Base-by-base conservation (phyloP, 345 rosid species). In the Arabidopsis suecica region DNA sequence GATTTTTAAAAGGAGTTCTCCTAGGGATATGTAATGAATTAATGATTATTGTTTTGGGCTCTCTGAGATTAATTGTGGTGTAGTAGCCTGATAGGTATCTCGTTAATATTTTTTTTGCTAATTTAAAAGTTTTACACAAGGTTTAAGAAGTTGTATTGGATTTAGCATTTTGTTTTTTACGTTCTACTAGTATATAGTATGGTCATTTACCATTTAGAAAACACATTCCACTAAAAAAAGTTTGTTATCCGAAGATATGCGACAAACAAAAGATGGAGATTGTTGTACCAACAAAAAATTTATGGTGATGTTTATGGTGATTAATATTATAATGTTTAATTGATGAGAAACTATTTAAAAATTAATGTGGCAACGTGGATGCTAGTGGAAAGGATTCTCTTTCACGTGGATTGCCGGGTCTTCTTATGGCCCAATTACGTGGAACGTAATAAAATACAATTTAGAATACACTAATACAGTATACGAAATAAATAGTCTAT, bases 341-440 rank as follows among this genome's bases (percentile, higher is more conserved):
- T 42, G 13, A 13, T 34, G 54, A 20, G 32, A 47, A 38, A 71
- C n/a, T 7, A 40, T 57, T 37, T 9, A 71, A 38, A 49, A 33
- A 9, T 57, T 54, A 48, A 57, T 48, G 53, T 44, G 57, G 9
- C 59, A 78, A 65, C 73, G 73, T 78, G 77, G 77, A 51, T 72
- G 78, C 61, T 62, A 77, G 66, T 62, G 71, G 72, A 63, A 79
- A 56, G 44, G 76, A 77, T 65, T 64, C 61, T 59, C 34, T 34
- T 66, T 66, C 78, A 77, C 84, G 73, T 81, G 86, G 78, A 45
- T 42, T 66, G 75, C 54, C 70, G 65, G 70, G 65, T 73, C 42
- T 57, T 47, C 38, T 42, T 30, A 33, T 72, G 74, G 69, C 78
- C 73, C 78, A 62, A 73, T 63, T 66, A 67, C 78, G 53, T 72